phyloP scores from a whole-genome alignment of 257 asterid genomes.

The Haberlea rhodopensis region DNA sequence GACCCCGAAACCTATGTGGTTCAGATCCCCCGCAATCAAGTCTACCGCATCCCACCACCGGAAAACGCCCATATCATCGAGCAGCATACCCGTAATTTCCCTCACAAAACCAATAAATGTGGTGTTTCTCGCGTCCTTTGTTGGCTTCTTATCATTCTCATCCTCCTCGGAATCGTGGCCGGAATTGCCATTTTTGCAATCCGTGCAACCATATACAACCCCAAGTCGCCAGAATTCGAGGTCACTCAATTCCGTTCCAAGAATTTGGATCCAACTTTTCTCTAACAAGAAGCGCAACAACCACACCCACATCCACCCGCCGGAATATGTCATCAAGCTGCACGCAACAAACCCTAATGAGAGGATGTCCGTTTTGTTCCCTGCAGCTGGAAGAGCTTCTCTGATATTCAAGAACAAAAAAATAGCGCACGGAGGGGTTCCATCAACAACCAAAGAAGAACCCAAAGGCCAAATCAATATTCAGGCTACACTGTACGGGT shows the following conservation, averaged over 20 bases:
- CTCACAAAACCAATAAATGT: background rate
- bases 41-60: slow-evolving; percentile 78
- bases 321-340: slow-evolving; percentile 34
- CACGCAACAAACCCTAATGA: slow-evolving; percentile 33
- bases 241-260: slow-evolving; percentile 30
- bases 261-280: slow-evolving; percentile 6
- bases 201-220: slow-evolving; percentile 38
- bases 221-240: slow-evolving; percentile 45
- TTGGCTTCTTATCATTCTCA: slow-evolving; percentile 19
- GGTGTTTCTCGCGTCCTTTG: slow-evolving; percentile 21
- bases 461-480: slow-evolving; percentile 17
- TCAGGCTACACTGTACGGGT: slow-evolving; percentile 28
- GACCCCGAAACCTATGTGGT: slow-evolving; percentile 54
- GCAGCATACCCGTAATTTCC: slow-evolving; percentile 26
- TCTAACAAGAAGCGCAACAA: too few species aligned
- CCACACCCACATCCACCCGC: background rate
- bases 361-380: slow-evolving; percentile 34
- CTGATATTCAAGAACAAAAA: slow-evolving; percentile 33
- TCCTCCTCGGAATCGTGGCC: slow-evolving; percentile 21
- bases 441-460: slow-evolving; percentile 8
- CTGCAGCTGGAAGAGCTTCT: slow-evolving; percentile 26
- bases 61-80: slow-evolving; percentile 62
- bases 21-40: slow-evolving; percentile 66
- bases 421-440: slow-evolving; percentile 42
- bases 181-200: slow-evolving; percentile 6